Evolutionary conservation across 352 stramenopile species (phyloP).

Genomic region (Pythium aquatile): DNA sequence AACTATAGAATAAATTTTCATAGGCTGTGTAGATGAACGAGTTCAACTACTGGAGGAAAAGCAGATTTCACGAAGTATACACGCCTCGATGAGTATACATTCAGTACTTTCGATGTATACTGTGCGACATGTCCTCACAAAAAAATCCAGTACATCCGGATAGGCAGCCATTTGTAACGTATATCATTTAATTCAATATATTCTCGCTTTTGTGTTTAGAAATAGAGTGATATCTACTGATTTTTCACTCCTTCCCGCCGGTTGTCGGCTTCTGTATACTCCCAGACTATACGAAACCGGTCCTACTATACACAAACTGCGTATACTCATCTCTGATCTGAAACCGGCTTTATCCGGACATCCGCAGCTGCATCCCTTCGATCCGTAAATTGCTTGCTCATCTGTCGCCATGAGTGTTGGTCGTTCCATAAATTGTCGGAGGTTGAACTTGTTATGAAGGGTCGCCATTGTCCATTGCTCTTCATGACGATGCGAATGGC

Average conservation of each 20-base stretch:
- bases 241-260: not conserved
- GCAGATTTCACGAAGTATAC: no score
- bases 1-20: no score
- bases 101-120: not conserved
- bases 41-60: not conserved
- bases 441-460: not conserved
- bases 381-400: slow-evolving; percentile 3
- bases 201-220: no score
- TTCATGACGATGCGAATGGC: not conserved
- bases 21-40: no score
- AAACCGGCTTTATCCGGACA: slow-evolving; percentile 21
- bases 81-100: not conserved
- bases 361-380: not conserved
- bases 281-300: not conserved
- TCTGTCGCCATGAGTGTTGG: slow-evolving; percentile 16
- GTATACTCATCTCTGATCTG: not conserved
- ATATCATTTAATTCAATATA: not conserved
- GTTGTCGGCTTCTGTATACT: not conserved
- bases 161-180: not conserved
- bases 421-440: slow-evolving; percentile 1
- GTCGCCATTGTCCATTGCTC: not conserved
- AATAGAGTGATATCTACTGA: not conserved
- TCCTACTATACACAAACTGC: not conserved
- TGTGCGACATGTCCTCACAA: not conserved
- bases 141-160: slow-evolving; percentile 1